Percentiles rank a stretch among this genome's conserved stretches.
Evolutionary conservation across 2,329 filamentous ascomycete genomes (phyloP).

Genomic region (Dothistroma pini): DNA sequence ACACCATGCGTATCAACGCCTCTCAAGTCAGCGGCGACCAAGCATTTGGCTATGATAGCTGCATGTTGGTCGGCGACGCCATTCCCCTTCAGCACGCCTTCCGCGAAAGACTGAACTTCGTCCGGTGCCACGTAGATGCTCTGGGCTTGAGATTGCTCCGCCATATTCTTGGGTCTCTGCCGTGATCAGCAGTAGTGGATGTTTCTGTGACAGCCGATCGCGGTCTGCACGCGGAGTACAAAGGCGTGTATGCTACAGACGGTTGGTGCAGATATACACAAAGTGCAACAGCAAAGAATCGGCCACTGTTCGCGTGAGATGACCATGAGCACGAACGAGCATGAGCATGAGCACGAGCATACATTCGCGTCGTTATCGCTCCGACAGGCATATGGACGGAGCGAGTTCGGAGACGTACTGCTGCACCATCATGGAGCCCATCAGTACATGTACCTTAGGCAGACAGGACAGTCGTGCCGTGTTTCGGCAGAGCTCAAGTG

Average conservation of each 20-base stretch:
- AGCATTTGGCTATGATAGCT: constrained; percentile 59
- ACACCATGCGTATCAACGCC: constrained; percentile 77
- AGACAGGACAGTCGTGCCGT: neutral
- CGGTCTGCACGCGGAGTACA: too few species aligned
- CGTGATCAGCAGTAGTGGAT: neutral
- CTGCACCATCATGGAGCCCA: neutral
- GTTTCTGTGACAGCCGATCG: too few species aligned
- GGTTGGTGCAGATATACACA: too few species aligned
- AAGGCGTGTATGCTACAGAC: too few species aligned
- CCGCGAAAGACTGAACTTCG: constrained; percentile 45
- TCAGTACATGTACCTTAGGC: neutral
- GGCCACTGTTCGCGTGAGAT: too few species aligned
- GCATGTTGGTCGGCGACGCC: constrained; percentile 59
- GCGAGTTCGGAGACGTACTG: neutral
- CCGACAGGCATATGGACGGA: neutral
- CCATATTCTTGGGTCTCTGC: constrained; percentile 10
- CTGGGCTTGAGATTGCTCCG: constrained; percentile 9
- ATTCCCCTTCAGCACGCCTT: constrained; percentile 57
- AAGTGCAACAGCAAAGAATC: too few species aligned
- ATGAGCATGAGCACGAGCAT: too few species aligned
- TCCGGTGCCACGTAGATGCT: constrained; percentile 26
- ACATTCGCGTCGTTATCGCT: neutral
- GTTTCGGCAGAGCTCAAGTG: neutral
- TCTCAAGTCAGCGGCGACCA: constrained; percentile 71
- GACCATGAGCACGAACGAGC: too few species aligned